Conservation (phyloP, 2,329 filamentous ascomycete genomes). For the Aspergillus fumigatus region DNA sequence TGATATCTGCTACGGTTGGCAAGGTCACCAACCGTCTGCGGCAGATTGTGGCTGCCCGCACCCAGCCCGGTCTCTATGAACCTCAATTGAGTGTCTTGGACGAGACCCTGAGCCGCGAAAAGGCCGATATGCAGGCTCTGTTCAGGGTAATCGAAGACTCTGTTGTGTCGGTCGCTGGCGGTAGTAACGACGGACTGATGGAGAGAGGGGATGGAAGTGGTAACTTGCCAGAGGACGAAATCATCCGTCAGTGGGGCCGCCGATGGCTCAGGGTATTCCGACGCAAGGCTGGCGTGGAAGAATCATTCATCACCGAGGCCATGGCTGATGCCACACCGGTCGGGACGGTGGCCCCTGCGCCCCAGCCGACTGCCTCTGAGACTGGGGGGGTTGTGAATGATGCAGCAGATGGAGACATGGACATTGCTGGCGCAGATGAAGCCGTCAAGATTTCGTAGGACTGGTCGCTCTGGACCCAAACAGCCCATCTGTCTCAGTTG, state of each 20-base stretch:
- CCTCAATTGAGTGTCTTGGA: constrained; percentile 57
- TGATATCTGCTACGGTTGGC: constrained; percentile 79
- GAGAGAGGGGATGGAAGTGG: constrained; percentile 57
- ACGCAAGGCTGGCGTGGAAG: constrained; percentile 78
- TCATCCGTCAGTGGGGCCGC: constrained; percentile 74
- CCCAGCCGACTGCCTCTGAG: constrained; percentile 9
- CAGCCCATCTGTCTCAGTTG: not conserved
- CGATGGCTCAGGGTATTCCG: constrained; percentile 84
- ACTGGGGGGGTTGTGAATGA: constrained; percentile 8
- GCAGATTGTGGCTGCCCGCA: constrained; percentile 65
- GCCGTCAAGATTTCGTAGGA: constrained; percentile 7
- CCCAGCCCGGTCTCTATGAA: constrained; percentile 52
- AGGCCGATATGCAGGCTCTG: constrained; percentile 69
- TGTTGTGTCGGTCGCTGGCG: constrained; percentile 65
- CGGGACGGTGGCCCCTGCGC: constrained; percentile 32
- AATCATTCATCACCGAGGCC: constrained; percentile 60
- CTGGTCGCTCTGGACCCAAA: not conserved
- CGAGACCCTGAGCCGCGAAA: constrained; percentile 65
- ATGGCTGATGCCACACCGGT: constrained; percentile 46
- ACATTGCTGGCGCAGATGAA: constrained; percentile 26
- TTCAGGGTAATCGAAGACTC: constrained; percentile 79
- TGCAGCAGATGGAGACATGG: constrained; percentile 26
- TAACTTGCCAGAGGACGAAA: constrained; percentile 52
- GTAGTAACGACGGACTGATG: constrained; percentile 69
- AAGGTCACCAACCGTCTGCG: constrained; percentile 86